phyloP scores from a whole-genome alignment of 176 grass and related monocot species.

The Chloris gayana region DNA sequence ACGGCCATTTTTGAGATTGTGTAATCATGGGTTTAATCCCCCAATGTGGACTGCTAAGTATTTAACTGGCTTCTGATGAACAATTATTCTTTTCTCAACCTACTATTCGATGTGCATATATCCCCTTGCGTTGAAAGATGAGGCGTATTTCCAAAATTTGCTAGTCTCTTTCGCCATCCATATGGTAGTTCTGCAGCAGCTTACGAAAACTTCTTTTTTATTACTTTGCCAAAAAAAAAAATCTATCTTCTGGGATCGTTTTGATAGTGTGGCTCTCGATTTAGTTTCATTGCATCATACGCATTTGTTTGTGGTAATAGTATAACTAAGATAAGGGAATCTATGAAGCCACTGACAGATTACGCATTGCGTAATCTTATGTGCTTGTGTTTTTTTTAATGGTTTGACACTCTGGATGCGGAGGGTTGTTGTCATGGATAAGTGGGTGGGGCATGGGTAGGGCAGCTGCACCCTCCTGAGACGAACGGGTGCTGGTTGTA shows the following conservation, averaged over 20 bases:
- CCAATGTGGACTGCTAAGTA: not conserved
- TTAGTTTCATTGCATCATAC: not conserved
- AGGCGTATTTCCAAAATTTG: not conserved
- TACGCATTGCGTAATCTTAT: not conserved
- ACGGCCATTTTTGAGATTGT: not conserved
- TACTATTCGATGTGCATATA: not conserved
- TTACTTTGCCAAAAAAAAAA: not conserved
- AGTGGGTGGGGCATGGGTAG: conserved; percentile 36
- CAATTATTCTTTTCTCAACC: not conserved
- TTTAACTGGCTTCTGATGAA: not conserved
- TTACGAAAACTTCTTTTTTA: not conserved
- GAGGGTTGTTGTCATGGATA: not conserved
- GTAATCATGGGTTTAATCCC: not conserved
- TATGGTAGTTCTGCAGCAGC: not conserved
- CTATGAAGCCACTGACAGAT: not conserved
- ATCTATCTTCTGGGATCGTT: not conserved
- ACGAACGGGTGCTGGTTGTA: conserved; percentile 1
- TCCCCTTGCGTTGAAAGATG: not conserved
- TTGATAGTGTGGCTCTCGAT: not conserved
- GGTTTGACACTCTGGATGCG: not conserved
- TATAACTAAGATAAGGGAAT: not conserved
- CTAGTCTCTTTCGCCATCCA: not conserved
- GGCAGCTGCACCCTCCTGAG: conserved; percentile 34
- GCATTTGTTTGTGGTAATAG: not conserved
- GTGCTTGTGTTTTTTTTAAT: not conserved